Percentiles rank a stretch among this genome's conserved stretches.
phyloP scores from a whole-genome alignment of 345 rosid species.

The Citrus cavaleriei region DNA sequence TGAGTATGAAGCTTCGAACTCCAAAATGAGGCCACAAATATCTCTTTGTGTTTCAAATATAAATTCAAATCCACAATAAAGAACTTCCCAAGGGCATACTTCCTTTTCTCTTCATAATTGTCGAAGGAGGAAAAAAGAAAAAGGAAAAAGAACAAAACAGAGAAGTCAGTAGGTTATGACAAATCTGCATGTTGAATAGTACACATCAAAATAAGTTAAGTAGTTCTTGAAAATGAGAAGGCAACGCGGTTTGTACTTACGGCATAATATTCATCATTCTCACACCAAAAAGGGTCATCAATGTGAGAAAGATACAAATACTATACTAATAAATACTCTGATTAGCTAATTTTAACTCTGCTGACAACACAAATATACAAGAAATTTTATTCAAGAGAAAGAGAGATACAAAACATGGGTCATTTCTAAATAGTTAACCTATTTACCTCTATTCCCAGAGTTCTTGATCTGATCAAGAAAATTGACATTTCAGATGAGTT shows the following conservation, averaged over 20 bases:
- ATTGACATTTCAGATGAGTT: too few relatives aligned
- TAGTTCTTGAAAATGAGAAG: not conserved
- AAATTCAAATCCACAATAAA: slow-evolving; percentile 5
- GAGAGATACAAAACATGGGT: not conserved
- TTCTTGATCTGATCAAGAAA: not conserved
- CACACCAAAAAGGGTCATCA: not conserved
- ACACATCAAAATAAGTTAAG: not conserved
- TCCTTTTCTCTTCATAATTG: not conserved
- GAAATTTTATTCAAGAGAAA: not conserved
- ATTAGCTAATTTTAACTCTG: too few relatives aligned
- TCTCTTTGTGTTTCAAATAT: not conserved
- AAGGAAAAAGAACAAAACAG: not conserved
- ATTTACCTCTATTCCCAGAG: not conserved
- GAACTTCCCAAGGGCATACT: not conserved
- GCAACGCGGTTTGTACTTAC: not conserved
- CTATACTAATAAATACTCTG: too few relatives aligned
- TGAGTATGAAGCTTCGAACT: not conserved
- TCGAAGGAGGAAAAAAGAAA: not conserved
- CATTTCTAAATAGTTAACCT: not conserved
- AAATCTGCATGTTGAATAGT: not conserved
- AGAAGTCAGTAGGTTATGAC: not conserved
- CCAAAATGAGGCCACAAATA: not conserved
- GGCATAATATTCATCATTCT: not conserved
- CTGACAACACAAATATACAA: too few relatives aligned
- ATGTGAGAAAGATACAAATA: too few relatives aligned